A percentile compares a stretch with the other conserved stretches of the same genome.
Evolutionary conservation across 441 rosid genomes (phyloP).

Genomic region (Sinapis alba): DNA sequence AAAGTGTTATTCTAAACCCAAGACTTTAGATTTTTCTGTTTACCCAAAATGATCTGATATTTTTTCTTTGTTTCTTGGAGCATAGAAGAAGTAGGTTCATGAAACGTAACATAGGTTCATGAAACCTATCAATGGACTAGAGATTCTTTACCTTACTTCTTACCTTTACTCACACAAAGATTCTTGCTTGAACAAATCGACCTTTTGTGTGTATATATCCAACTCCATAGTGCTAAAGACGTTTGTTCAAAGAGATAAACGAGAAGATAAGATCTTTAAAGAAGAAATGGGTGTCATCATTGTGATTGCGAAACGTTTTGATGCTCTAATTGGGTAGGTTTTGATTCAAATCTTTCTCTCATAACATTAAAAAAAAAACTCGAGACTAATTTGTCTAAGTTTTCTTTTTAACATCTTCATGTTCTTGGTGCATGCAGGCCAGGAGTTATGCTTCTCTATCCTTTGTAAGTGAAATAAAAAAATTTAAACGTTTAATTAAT

Average conservation of each 20-base stretch:
- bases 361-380: neutral
- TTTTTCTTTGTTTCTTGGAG: neutral
- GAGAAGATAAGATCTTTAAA: neutral
- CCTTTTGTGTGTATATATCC: constrained; percentile 31
- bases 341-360: neutral
- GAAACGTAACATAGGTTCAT: constrained; percentile 19
- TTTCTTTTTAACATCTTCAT: neutral
- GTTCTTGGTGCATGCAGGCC: constrained; percentile 56
- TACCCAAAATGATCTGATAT: neutral
- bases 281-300: constrained; percentile 61
- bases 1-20: constrained; percentile 31
- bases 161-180: constrained; percentile 22
- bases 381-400: neutral
- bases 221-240: constrained; percentile 34
- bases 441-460: constrained; percentile 86
- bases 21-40: constrained; percentile 24
- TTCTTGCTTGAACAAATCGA: constrained; percentile 25
- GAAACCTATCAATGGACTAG: constrained; percentile 19
- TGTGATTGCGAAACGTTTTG: constrained; percentile 63
- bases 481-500: too few relatives aligned
- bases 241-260: constrained; percentile 26
- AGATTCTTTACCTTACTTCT: constrained; percentile 40
- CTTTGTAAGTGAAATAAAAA: constrained; percentile 58
- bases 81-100: constrained; percentile 3
- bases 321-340: constrained; percentile 68